A percentile compares a stretch with the other conserved stretches of the same genome.
Conservation (phyloP, 2,329 filamentous ascomycete species). For the Malbranchea zuffiana region DNA sequence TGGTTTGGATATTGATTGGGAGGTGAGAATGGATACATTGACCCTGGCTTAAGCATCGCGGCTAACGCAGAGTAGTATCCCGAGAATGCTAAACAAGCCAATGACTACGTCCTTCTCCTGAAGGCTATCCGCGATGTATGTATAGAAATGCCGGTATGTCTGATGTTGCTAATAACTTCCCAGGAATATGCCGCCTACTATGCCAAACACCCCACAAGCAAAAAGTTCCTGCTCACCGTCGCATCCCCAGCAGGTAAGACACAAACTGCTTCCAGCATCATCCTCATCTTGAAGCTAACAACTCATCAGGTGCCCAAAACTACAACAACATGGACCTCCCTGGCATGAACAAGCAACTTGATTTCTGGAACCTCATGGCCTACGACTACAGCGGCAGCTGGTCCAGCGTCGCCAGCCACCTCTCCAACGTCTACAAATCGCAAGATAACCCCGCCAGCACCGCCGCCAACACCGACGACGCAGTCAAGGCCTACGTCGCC, state of each 20-base stretch:
- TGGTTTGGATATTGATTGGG: conserved; percentile 36
- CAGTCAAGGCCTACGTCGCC: conserved; percentile 58
- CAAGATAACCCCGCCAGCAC: conserved; percentile 50
- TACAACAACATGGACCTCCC: conserved; percentile 35
- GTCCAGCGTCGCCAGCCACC: conserved; percentile 62
- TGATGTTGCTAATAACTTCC: neutral
- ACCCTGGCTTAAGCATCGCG: neutral
- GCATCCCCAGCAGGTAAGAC: conserved; percentile 35
- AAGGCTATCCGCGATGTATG: conserved; percentile 24
- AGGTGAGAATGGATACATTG: conserved; percentile 22
- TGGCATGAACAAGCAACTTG: conserved; percentile 39
- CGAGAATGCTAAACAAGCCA: conserved; percentile 24
- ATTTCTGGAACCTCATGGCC: conserved; percentile 57
- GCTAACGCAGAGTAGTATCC: conserved; percentile 23
- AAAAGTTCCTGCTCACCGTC: conserved; percentile 38
- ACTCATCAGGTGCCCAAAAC: conserved; percentile 30
- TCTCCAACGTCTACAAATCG: conserved; percentile 64
- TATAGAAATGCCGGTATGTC: too few relatives aligned
- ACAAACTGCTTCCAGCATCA: neutral
- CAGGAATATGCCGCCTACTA: conserved; percentile 35
- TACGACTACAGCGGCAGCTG: conserved; percentile 83
- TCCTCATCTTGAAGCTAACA: neutral
- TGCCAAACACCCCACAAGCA: conserved; percentile 26
- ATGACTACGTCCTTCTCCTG: conserved; percentile 28
- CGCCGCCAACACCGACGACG: conserved; percentile 64